Base-by-base conservation (phyloP, 768 basidiomycete species). In the Rhizopogon roseolus region DNA sequence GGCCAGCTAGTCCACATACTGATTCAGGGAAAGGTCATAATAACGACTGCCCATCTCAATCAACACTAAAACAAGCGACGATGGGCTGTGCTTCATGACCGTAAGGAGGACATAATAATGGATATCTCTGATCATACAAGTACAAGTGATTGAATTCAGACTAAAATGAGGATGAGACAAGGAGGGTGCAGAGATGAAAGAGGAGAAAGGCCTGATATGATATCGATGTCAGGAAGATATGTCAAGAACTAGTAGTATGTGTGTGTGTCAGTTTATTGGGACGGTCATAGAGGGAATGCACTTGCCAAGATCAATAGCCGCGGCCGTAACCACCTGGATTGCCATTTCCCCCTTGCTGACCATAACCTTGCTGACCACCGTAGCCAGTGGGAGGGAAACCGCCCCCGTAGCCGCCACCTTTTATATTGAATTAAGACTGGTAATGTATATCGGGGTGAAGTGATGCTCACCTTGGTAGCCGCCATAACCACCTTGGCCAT, bases 291-390 rank as follows among this genome's bases (percentile, higher is more conserved):
- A 34, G 14, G 11, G 32, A 14, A 19, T 34, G 19, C 9, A 46
- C 32, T 13, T 46, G 17, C 45, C 45, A 46, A 10, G 32, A 16
- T 46, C 45, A 46, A 34, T 46, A 46, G 14, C 45, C 45, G 2
- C 45, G 45, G 14, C 45, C 45, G 19, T 60, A 45, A 66, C 61
- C 67, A 62, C 71, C 73, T 51, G 69, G 66, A 37, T 74, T 69
- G 29, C 64, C 56, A 22, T 65, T 64, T 37, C 71, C 71, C 8
- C 62, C 46, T 52, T 41, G 36, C 41, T 41, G 13, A 27, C 56
- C 53, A 2, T 59, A 62, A 19, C 29, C 1, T 37, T 59, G 70
- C 39, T 63, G 65, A 28, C 48, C 41, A 44, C 66, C 62, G 38
- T 67, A 68, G 34, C 56, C 68, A 5, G 49, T 27, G 2, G 49